Conservation (phyloP, 2,329 filamentous ascomycete genomes). For the Sclerotinia borealis region DNA sequence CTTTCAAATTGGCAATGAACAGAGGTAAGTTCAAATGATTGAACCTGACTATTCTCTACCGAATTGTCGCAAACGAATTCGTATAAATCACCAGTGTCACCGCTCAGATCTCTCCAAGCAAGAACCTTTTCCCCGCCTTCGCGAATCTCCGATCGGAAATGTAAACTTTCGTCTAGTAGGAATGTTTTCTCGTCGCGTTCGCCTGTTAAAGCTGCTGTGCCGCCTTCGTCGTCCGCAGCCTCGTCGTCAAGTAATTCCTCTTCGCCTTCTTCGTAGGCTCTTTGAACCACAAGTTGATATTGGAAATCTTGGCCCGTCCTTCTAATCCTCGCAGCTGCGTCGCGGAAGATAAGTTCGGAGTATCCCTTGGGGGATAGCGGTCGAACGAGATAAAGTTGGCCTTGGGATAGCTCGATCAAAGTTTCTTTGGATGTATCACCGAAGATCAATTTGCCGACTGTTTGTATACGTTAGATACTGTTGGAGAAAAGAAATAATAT, state of each 20-base stretch:
- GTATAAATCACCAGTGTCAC: constrained; percentile 90
- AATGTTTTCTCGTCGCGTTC: constrained; percentile 98
- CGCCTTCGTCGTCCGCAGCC: constrained; percentile 69
- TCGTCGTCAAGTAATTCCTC: constrained; percentile 87
- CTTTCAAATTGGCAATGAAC: constrained; percentile 96
- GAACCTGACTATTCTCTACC: constrained; percentile 62
- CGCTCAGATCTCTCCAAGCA: constrained; percentile 91
- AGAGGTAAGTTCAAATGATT: constrained; percentile 75
- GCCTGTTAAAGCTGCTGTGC: constrained; percentile 62
- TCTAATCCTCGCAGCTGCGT: constrained; percentile 86
- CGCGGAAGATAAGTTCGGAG: constrained; percentile 97
- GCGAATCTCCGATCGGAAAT: constrained; percentile 77
- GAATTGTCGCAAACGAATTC: constrained; percentile 90
- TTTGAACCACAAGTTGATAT: constrained; percentile 93
- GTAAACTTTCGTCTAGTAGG: constrained; percentile 84
- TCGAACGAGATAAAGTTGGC: constrained; percentile 94
- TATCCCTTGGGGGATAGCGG: constrained; percentile 95
- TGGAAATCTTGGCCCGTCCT: constrained; percentile 92
- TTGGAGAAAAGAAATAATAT: background rate
- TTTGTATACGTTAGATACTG: constrained; percentile 4
- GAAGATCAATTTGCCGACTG: constrained; percentile 91
- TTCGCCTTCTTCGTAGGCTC: constrained; percentile 96
- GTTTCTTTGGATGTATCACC: constrained; percentile 75
- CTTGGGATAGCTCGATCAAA: constrained; percentile 88
- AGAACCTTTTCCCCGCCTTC: constrained; percentile 78